Base-by-base conservation (phyloP, 1,284 basidiomycete genomes). In the Ceratobasidium sp. region DNA sequence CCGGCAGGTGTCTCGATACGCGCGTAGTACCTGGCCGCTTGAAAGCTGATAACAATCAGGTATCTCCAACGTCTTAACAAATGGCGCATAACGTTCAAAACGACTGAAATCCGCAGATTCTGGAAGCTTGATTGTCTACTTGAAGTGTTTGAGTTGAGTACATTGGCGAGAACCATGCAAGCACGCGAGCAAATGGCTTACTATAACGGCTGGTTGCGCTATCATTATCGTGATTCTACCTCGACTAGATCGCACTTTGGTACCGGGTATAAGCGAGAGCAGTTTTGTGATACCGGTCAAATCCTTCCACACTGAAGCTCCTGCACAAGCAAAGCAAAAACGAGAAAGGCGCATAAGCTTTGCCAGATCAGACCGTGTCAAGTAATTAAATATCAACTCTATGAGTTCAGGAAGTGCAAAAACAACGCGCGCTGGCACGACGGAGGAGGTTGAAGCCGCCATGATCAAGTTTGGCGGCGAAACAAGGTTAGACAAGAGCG, bases 271-370 rank as follows among this genome's bases (percentile, higher is more conserved):
- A 51, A 75, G 71, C 2, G 71, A 63, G 20, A 64, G 49, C 20
- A 75, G n/a, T 11, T 60, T 63, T 20, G 49, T 39, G 33, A 75
- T 20, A n/a, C 71, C 60, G 17, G 8, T 42, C 28, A 54, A 31
- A 28, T 75, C 31, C 23, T 64, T 35, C 71, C 71, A 75, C 1
- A 75, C 45, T 15, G 65, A 17, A 64, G 60, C 42, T 28, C 47
- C 71, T 47, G 47, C 49, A 42, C 47, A 64, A n/a, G 49, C 31
- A 26, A 75, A 75, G 58, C 47, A 75, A 54, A 53, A 35, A 8
- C 60, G 60, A 56, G 60, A 75, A 17, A 75, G 49, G 15, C 42
- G 56, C 60, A 75, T 61, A 15, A 75, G 60, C 35, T 54, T 75
- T 39, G 71, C 71, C 10, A 37, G 61, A 64, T 75, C 71, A 1